Conservation (phyloP, 805 yeast genomes). For the Hanseniaspora mollemarum region DNA sequence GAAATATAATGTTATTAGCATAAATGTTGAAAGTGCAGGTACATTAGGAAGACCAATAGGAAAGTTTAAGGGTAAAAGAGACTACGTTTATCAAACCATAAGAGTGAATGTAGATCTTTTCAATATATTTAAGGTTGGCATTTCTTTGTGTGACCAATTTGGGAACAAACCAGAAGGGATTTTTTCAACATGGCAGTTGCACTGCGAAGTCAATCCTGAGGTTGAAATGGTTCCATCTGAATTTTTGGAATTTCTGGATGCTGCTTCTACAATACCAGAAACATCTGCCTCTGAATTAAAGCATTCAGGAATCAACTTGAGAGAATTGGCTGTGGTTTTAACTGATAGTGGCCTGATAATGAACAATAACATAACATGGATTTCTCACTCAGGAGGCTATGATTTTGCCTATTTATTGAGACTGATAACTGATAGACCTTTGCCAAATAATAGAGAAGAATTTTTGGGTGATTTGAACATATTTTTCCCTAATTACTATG, state of each 20-base stretch:
- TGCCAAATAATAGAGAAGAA: slow-evolving; percentile 73
- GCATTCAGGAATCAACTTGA: slow-evolving; percentile 63
- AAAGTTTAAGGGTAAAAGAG: slow-evolving; percentile 73
- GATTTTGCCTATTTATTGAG: slow-evolving; percentile 84
- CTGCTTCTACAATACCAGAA: slow-evolving; percentile 14
- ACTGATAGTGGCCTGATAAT: slow-evolving; percentile 78
- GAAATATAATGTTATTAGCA: slow-evolving; percentile 48
- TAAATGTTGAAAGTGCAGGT: slow-evolving; percentile 92
- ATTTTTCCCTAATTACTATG: slow-evolving; percentile 74
- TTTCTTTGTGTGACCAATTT: slow-evolving; percentile 56
- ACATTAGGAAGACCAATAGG: slow-evolving; percentile 94
- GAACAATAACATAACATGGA: slow-evolving; percentile 61
- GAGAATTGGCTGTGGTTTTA: slow-evolving; percentile 71
- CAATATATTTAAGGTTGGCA: slow-evolving; percentile 75
- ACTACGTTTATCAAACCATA: slow-evolving; percentile 91
- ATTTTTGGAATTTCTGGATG: slow-evolving; percentile 30
- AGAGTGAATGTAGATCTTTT: slow-evolving; percentile 82
- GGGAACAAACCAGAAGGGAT: slow-evolving; percentile 59
- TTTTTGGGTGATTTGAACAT: slow-evolving; percentile 58
- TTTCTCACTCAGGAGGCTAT: slow-evolving; percentile 86
- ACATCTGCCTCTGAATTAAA: slow-evolving; percentile 42
- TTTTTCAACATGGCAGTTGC: slow-evolving; percentile 90
- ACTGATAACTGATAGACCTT: slow-evolving; percentile 56
- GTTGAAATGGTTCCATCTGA: slow-evolving; percentile 79
- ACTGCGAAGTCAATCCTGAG: slow-evolving; percentile 67